Percentiles rank a stretch among this genome's conserved stretches.
phyloP scores from a whole-genome alignment of 2,329 filamentous ascomycete species.

The Cercospora sesami region DNA sequence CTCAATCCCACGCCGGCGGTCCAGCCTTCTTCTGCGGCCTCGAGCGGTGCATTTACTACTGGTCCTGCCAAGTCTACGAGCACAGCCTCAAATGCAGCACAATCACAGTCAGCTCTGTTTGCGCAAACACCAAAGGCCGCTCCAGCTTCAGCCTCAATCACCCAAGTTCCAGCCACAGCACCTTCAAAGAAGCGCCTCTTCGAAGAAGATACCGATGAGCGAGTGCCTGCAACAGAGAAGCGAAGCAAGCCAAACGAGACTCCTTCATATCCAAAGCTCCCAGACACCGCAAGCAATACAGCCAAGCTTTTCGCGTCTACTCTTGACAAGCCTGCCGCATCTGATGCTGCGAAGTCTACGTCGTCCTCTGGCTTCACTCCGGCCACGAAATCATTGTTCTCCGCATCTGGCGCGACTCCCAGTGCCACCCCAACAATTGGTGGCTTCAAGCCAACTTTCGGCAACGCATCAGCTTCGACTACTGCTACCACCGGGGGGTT shows the following conservation, averaged over 20 bases:
- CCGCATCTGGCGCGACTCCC: slow-evolving; percentile 10
- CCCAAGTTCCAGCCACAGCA: slow-evolving; percentile 32
- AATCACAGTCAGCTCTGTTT: slow-evolving; percentile 11
- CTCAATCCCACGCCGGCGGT: slow-evolving; percentile 13
- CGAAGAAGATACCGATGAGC: slow-evolving; percentile 26
- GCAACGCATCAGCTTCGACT: slow-evolving; percentile 12
- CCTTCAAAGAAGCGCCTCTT: slow-evolving; percentile 34
- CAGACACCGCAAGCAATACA: slow-evolving; percentile 35
- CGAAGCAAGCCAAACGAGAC: slow-evolving; percentile 33
- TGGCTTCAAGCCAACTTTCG: slow-evolving; percentile 44
- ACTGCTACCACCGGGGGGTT: slow-evolving; percentile 34
- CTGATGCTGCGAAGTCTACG: slow-evolving; percentile 9
- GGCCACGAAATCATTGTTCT: slow-evolving; percentile 25
- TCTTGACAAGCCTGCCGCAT: slow-evolving; percentile 30
- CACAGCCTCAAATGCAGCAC: not conserved
- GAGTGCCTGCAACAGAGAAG: slow-evolving; percentile 35
- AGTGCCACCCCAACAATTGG: slow-evolving; percentile 26
- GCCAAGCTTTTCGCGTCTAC: slow-evolving; percentile 36
- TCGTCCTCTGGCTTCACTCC: slow-evolving; percentile 24
- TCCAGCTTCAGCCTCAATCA: slow-evolving; percentile 21
- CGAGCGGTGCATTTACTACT: not conserved
- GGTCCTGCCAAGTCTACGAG: not conserved
- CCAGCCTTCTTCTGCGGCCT: not conserved
- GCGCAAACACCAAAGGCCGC: slow-evolving; percentile 27
- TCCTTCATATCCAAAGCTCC: slow-evolving; percentile 34